These are phyloP conservation scores for Acanthamoeba healyi DNA, from an alignment of 208 protist genomes.

Conservation along the genomic window DNA sequence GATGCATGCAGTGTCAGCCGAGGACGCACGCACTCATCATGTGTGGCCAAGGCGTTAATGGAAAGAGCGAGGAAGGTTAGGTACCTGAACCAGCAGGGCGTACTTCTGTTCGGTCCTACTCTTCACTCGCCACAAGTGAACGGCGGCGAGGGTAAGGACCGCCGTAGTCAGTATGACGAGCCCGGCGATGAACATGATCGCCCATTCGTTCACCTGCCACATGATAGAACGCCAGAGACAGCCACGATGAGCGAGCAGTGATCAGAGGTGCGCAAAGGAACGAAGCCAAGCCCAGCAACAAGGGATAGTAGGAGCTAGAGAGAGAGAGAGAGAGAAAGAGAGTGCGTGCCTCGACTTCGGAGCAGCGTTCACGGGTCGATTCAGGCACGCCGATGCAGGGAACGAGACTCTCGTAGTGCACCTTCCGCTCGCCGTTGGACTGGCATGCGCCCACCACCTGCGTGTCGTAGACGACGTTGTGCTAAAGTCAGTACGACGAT, in stretches of 20 bases:
- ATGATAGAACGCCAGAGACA: too few relatives aligned
- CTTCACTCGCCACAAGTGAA: constrained; percentile 72
- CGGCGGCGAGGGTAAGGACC: neutral
- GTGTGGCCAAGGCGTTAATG: too few relatives aligned
- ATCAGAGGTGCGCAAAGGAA: too few relatives aligned
- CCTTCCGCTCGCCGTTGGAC: neutral
- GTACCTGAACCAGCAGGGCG: constrained; percentile 57
- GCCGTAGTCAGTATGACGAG: too few relatives aligned
- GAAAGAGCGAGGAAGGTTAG: neutral
- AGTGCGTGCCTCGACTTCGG: constrained; percentile 47
- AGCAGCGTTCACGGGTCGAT: neutral
- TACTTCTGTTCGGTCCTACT: constrained; percentile 48
- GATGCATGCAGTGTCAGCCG: too few relatives aligned
- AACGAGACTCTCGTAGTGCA: constrained; percentile 29
- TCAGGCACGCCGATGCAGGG: constrained; percentile 38
- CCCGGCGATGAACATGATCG: constrained; percentile 19
- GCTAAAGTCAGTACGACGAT: too few relatives aligned
- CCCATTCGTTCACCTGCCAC: constrained; percentile 69
- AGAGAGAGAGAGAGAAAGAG: too few relatives aligned
- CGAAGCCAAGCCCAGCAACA: too few relatives aligned
- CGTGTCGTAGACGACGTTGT: too few relatives aligned
- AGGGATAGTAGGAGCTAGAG: too few relatives aligned
- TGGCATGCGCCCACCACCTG: constrained; percentile 44
- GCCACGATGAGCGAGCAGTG: too few relatives aligned
- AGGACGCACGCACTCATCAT: too few relatives aligned